Conservation (phyloP, 2,329 filamentous ascomycete species). For the Graphilbum fragrans region DNA sequence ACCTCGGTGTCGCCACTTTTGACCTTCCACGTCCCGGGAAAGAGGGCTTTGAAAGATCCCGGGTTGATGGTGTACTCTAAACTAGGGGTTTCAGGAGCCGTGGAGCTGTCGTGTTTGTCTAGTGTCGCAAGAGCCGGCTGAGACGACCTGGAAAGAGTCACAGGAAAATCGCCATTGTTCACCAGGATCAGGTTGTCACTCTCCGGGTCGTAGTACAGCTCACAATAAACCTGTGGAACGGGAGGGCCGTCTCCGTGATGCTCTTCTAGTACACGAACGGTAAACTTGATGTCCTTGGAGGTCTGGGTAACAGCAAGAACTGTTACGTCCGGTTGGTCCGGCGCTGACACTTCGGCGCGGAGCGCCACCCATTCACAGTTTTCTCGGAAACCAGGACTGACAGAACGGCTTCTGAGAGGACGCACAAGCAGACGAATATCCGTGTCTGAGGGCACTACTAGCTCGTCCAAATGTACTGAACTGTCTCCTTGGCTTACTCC, state of each 20-base stretch:
- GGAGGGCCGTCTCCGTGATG: slow-evolving; percentile 25
- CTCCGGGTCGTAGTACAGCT: slow-evolving; percentile 46
- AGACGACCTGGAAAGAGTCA: slow-evolving; percentile 34
- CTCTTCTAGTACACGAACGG: slow-evolving; percentile 40
- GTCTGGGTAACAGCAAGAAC: slow-evolving; percentile 50
- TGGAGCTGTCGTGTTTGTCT: slow-evolving; percentile 13
- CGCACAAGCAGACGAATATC: slow-evolving; percentile 46
- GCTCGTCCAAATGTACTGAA: slow-evolving; percentile 39
- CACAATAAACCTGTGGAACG: slow-evolving; percentile 42
- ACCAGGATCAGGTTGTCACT: slow-evolving; percentile 46
- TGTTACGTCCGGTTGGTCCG: slow-evolving; percentile 39
- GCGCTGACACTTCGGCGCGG: slow-evolving; percentile 38
- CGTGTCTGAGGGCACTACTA: slow-evolving; percentile 29
- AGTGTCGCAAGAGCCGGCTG: slow-evolving; percentile 19
- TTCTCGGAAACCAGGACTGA: slow-evolving; percentile 39
- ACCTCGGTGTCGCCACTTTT: slow-evolving; percentile 34
- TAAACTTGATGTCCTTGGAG: slow-evolving; percentile 46
- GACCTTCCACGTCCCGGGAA: slow-evolving; percentile 46
- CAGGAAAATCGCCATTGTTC: slow-evolving; percentile 42
- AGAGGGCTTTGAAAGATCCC: slow-evolving; percentile 30
- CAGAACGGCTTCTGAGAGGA: slow-evolving; percentile 39
- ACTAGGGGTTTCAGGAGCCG: slow-evolving; percentile 1
- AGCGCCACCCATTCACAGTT: slow-evolving; percentile 46
- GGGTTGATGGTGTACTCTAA: slow-evolving; percentile 24
- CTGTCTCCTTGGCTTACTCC: slow-evolving; percentile 25